phyloP scores from a whole-genome alignment of 352 stramenopile species.

The Globisporangium canariense region DNA sequence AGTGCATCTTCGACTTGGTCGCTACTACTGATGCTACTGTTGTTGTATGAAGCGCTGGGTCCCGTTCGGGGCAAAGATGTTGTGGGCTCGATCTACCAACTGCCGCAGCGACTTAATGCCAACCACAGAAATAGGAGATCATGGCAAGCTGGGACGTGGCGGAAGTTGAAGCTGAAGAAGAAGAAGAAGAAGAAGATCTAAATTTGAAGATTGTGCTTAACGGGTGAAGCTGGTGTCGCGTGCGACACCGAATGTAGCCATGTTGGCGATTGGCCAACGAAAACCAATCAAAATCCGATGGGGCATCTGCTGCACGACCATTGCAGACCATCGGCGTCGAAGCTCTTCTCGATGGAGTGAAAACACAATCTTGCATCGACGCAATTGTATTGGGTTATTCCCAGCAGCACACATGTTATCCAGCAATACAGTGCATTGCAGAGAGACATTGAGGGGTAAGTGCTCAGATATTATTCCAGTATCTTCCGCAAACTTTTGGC shows the following conservation, averaged over 20 bases:
- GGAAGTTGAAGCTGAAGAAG: not conserved
- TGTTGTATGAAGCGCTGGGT: not conserved
- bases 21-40: not conserved
- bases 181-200: not conserved
- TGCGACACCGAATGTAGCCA: not conserved
- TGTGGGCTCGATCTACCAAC: slow-evolving; percentile 2
- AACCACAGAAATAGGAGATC: not conserved
- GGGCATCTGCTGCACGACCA: slow-evolving; percentile 35
- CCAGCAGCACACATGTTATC: too few species aligned
- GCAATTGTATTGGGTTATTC: too few species aligned
- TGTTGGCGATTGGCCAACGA: not conserved
- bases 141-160: slow-evolving; percentile 1
- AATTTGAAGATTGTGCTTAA: not conserved
- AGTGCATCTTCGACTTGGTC: slow-evolving; percentile 8
- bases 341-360: slow-evolving; percentile 26
- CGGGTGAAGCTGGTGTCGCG: not conserved
- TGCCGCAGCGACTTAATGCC: not conserved
- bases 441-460: too few species aligned
- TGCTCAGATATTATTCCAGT: too few species aligned
- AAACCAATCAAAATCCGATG: slow-evolving; percentile 16
- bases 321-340: slow-evolving; percentile 30
- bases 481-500: too few species aligned
- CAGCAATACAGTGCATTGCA: too few species aligned
- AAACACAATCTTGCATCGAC: not conserved
- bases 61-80: not conserved